Evolutionary conservation across 352 stramenopile species (phyloP), one percentile per base, ranked within the genome.

Genomic region (Globisporangium orthogonon): DNA sequence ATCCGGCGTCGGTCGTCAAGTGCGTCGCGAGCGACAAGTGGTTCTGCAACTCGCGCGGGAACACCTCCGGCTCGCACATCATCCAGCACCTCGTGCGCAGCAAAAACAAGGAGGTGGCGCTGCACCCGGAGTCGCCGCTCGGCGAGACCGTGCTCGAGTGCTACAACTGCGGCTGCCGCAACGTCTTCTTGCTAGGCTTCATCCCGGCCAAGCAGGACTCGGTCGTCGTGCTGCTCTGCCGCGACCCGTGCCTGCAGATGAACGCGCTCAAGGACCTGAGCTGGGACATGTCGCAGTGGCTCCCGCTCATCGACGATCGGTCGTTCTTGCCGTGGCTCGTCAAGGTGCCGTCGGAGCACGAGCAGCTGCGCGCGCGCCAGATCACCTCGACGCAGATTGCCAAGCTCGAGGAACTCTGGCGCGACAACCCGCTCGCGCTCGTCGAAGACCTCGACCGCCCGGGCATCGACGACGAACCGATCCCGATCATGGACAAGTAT

Each of bases 81-180:
- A 96, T 99, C 49, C 95, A 99, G 76, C 97, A 99, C 68, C 78
- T 99, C 9, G 97, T 99, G 23, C 82, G 89, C 30, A 92, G 88
- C 35, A 96, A 94, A 73, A 91, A 95, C 70, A 91, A 93, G 54
- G 83, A 92, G 64, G 86, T 96, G 23, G 78, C 77, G 46, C 67
- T 96, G 52, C 97, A 99, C 67, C 95, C 96, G 0, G 91, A 99
- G 65, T 98, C 87, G 41, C 96, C 96, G 14, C 73, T 99, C 37
- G 96, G 96, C 17, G 97, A 99, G 64, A 99, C 97, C 0, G 81
- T 98, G 39, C 71, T 99, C 39, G 96, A 99, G 79, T 99, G 98
- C 78, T 99, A 99, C 86, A 99, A 99, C 81, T 99, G 97, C 66
- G 94, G 92, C 50, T 96, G 87, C 56, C 93, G 95, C 58, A 99